Evolutionary conservation across 352 stramenopile genomes (phyloP), one percentile per base, ranked within the genome.

Genomic region (Globisporangium parvum): DNA sequence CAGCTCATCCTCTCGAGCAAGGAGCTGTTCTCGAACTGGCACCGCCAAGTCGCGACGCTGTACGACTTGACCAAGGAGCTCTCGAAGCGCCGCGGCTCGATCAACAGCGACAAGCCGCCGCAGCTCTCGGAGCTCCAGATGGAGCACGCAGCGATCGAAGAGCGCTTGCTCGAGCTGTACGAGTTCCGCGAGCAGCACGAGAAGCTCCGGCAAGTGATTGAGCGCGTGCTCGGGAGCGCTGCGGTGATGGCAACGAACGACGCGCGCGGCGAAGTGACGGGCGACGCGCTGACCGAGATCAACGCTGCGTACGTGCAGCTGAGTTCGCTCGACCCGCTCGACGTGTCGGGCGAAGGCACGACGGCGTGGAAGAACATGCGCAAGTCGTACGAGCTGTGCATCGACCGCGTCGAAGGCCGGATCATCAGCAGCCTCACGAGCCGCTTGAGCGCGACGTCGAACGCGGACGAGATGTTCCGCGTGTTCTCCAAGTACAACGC

Each of bases 401-500:
- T 98, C 51, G 92, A 98, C 59, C 80, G 81, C 31, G 80, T 98
- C 15, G 95, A 98, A 84, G 88, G 87, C 5, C 77, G 85, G 35
- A 96, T 98, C 56, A 96, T 96, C 52, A 81, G 62, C 41, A 95
- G 87, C 56, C 72, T 98, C 20, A 94, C 87, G 8, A 93, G 80
- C 55, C 76, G 86, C 11, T 61, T 98, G 31, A 91, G 76, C 48
- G 79, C 79, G 24, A 96, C 92, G 3, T 87, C 75, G 35, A 97
- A 95, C 35, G 96, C 97, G 3, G 93, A 98, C 57, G 90, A 98
- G 57, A 98, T 98, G 93, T 98, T 98, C 55, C 78, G 87, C 11
- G 95, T 99, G 6, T 99, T 99, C 62, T 95, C 90, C 18, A 96
- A 96, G 62, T 99, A 99, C 77, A 99, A 99, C 56, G 91, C 95